phyloP scores from a whole-genome alignment of 2,329 filamentous ascomycete genomes.

The Epichloe elymi region DNA sequence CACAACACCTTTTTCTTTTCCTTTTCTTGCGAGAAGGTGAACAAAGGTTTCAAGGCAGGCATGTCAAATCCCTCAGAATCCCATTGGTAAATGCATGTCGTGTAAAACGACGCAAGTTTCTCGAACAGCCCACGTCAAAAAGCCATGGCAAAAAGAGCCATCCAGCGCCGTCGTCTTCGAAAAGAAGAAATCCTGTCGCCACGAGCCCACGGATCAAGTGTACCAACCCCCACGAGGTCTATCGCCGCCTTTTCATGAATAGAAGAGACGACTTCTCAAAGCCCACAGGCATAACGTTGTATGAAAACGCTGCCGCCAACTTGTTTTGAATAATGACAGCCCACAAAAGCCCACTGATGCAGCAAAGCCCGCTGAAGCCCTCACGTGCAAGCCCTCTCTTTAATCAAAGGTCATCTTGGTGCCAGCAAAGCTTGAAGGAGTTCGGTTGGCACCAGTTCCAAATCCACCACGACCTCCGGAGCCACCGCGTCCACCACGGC shows the following conservation, averaged over 20 bases:
- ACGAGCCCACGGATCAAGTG: conserved; percentile 26
- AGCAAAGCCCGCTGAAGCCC: conserved; percentile 30
- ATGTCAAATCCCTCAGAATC: conserved; percentile 28
- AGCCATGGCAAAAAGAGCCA: conserved; percentile 17
- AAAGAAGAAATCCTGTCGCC: conserved; percentile 10
- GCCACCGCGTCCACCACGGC: conserved; percentile 37
- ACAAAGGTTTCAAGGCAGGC: conserved; percentile 11
- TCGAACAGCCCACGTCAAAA: conserved; percentile 19
- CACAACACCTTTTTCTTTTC: background rate
- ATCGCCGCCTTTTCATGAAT: conserved; percentile 32
- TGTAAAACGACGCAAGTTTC: conserved; percentile 12
- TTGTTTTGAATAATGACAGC: conserved; percentile 39
- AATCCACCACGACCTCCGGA: conserved; percentile 39
- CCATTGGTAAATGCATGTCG: conserved; percentile 18
- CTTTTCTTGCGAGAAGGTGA: background rate
- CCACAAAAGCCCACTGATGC: conserved; percentile 35
- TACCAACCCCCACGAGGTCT: conserved; percentile 40
- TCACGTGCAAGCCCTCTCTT: conserved; percentile 21
- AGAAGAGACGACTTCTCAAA: conserved; percentile 39
- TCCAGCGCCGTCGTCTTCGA: conserved; percentile 9
- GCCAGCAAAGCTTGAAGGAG: conserved; percentile 40
- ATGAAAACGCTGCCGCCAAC: conserved; percentile 18
- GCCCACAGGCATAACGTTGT: conserved; percentile 26
- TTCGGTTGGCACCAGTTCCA: conserved; percentile 34
- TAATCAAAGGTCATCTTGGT: conserved; percentile 63